phyloP scores from a whole-genome alignment of 257 asterid species.

The Nicotiana noctiflora region DNA sequence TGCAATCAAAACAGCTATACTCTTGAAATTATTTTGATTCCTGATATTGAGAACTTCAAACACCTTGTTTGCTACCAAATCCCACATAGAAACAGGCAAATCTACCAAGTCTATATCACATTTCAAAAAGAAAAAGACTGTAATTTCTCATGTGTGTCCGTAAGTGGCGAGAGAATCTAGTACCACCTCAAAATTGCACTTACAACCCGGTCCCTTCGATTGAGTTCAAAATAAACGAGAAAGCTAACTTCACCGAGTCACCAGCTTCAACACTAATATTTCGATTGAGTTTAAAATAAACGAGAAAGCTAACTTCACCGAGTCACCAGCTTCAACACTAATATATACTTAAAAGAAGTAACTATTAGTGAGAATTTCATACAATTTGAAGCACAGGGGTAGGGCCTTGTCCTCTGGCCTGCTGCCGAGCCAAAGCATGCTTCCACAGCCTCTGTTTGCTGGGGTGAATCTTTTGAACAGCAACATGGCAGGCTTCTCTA shows the following conservation, averaged over 20 bases:
- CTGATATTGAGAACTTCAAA: not conserved
- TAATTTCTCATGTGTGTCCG: not conserved
- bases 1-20: not conserved
- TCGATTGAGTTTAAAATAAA: not conserved
- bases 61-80: not conserved
- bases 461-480: conserved; percentile 85
- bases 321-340: not conserved
- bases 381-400: conserved; percentile 93
- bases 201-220: not conserved
- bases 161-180: not conserved
- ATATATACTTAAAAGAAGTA: not conserved
- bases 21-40: not conserved
- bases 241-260: not conserved
- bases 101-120: not conserved
- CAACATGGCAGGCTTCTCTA: conserved; percentile 98
- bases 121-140: not conserved
- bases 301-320: not conserved
- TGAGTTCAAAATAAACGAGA: not conserved
- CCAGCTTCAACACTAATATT: not conserved
- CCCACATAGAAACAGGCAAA: not conserved
- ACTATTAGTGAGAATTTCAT: conserved; percentile 15
- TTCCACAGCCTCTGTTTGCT: conserved; percentile 91
- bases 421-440: conserved; percentile 92
- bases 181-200: not conserved
- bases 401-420: conserved; percentile 60